Percentiles rank a stretch among this genome's conserved stretches.
phyloP scores from a whole-genome alignment of 2,329 filamentous ascomycete species.

The Nigrospora sphaerica region DNA sequence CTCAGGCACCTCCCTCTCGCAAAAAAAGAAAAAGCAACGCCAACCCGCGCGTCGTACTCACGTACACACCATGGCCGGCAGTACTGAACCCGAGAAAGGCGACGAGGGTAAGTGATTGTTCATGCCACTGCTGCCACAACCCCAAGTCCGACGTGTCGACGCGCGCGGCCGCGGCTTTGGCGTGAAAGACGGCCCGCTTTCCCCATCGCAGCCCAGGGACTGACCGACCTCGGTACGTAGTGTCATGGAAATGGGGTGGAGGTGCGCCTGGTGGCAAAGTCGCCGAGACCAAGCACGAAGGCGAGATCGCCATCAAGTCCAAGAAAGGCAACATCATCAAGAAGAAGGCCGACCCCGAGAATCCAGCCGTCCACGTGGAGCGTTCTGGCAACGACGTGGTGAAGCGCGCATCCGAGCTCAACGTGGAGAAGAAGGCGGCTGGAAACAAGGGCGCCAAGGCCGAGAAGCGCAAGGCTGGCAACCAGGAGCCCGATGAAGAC shows the following conservation, averaged over 20 bases:
- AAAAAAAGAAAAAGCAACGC: neutral
- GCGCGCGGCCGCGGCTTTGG: neutral
- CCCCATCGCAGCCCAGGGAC: neutral
- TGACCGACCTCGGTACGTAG: constrained; percentile 25
- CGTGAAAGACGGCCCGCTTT: neutral
- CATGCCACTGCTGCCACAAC: neutral
- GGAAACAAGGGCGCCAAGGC: constrained; percentile 16
- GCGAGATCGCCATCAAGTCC: constrained; percentile 53
- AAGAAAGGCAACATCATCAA: constrained; percentile 57
- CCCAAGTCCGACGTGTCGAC: neutral
- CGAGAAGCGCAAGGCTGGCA: constrained; percentile 17
- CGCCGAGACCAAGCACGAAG: constrained; percentile 53
- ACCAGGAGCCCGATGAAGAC: constrained; percentile 3
- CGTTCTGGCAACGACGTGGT: constrained; percentile 58
- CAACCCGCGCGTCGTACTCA: neutral
- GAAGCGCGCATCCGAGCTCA: constrained; percentile 54
- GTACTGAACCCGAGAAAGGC: constrained; percentile 3
- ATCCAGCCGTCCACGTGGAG: constrained; percentile 54
- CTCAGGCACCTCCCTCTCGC: too few species aligned
- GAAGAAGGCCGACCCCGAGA: constrained; percentile 52
- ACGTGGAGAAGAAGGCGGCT: constrained; percentile 39
- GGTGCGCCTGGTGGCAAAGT: constrained; percentile 50
- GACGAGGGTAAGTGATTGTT: constrained; percentile 5
- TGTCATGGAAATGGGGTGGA: constrained; percentile 56
- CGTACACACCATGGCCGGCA: neutral